Evolutionary conservation across 176 grass and related monocot genomes (phyloP).

Genomic region (Aegilops tauschii): DNA sequence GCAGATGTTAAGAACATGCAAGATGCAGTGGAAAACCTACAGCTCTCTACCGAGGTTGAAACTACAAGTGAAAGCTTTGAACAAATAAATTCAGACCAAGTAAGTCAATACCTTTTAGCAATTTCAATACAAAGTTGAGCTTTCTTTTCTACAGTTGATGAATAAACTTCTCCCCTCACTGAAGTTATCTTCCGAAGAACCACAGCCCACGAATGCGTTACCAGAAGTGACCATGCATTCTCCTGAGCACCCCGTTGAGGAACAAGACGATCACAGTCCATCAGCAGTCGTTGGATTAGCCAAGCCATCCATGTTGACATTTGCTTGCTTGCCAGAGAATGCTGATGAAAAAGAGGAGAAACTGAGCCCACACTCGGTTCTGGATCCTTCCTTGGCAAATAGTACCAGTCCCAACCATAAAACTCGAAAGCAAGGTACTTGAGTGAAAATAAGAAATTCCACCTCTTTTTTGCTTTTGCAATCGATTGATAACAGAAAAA

Average conservation of each 20-base stretch:
- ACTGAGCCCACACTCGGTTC: slow-evolving; percentile 55
- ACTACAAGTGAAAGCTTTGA: slow-evolving; percentile 12
- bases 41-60: not conserved
- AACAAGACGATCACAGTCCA: slow-evolving; percentile 36
- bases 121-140: not conserved
- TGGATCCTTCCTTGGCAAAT: slow-evolving; percentile 44
- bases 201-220: slow-evolving; percentile 3
- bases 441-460: slow-evolving; percentile 6
- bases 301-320: slow-evolving; percentile 44
- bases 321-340: slow-evolving; percentile 33
- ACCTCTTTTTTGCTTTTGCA: not conserved
- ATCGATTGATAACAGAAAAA: slow-evolving; percentile 13
- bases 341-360: slow-evolving; percentile 47
- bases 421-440: slow-evolving; percentile 53
- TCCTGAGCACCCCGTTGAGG: slow-evolving; percentile 16
- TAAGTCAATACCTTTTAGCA: slow-evolving; percentile 26
- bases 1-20: slow-evolving; percentile 29
- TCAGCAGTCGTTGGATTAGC: slow-evolving; percentile 31
- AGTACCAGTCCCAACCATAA: slow-evolving; percentile 32
- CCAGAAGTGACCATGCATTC: slow-evolving; percentile 9
- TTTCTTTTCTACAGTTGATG: not conserved
- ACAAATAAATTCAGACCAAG: slow-evolving; percentile 23
- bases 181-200: slow-evolving; percentile 29
- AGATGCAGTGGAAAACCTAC: slow-evolving; percentile 1
- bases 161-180: not conserved